Base-by-base conservation (phyloP, 2,329 filamentous ascomycete genomes). In the Teratosphaeria zuluensis region DNA sequence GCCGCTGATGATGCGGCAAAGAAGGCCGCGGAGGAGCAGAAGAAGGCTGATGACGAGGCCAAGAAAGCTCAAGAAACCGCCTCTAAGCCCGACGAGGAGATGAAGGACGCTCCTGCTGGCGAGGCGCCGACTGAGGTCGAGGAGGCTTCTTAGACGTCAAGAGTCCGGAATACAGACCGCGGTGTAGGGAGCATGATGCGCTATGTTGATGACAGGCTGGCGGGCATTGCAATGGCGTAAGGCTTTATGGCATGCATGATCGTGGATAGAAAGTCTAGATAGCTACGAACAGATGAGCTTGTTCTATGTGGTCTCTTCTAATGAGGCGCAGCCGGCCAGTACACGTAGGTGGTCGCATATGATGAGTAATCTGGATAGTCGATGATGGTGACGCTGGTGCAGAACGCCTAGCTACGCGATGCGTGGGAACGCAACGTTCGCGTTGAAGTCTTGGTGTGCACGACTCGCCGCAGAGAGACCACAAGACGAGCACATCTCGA, bases 1-100 rank as follows among this genome's bases (percentile, higher is more conserved):
- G 83, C 81, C 30, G 82, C 84, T 69, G 76, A 85, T 56, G 90
- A 94, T 60, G 89, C 89, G 63, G 87, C 90, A 75, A 84, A 84
- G 72, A 86, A 87, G 67, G 87, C 88, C 58, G 90, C 89, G 76
- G 88, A 89, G 75, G 78, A 82, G 64, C 74, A 77, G 61, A 81
- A 81, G 75, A 81, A 81, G 73, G 77, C 79, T 54, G 76, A 76
- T 35, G 70, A 72, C 56, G 72, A 70, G 48, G 65, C 75, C 55
- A 75, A 76, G 68, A 74, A 76, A 63, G 70, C 71, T n/a, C 73
- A 72, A 53, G 48, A 58, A 70, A 73, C 30, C 58, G 58, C 32
- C 28, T 56, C 54, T 30, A 60, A 60, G 53, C 66, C 55, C 61
- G 77, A 79, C 62, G 71, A 75, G 56, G 83, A 85, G 72, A 86